phyloP scores from a whole-genome alignment of 2,329 filamentous ascomycete genomes.

The Elsinoe arachidis region DNA sequence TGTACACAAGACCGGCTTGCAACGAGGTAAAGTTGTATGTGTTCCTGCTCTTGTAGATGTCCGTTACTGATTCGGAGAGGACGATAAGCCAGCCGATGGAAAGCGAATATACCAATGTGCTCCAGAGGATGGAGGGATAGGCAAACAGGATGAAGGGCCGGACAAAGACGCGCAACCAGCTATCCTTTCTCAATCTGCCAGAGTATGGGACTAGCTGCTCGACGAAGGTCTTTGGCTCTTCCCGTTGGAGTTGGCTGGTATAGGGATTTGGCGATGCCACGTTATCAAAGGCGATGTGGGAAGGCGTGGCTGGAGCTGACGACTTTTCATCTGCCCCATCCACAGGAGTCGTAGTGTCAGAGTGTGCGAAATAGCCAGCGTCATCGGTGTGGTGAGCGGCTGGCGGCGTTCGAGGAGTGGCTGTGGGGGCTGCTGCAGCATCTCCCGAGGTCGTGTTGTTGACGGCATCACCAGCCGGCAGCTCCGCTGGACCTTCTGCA shows the following conservation, averaged over 20 bases:
- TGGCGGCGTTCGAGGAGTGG: background rate
- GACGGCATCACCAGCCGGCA: background rate
- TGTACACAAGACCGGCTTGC: conserved; percentile 76
- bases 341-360: background rate
- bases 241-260: conserved; percentile 59
- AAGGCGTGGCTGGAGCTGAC: conserved; percentile 8
- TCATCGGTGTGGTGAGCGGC: background rate
- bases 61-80: conserved; percentile 75
- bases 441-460: background rate
- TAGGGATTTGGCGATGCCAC: conserved; percentile 39
- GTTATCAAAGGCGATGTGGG: conserved; percentile 6
- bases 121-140: conserved; percentile 88
- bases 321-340: background rate
- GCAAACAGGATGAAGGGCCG: conserved; percentile 79
- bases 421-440: background rate
- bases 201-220: conserved; percentile 70
- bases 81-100: conserved; percentile 95
- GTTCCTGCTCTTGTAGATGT: conserved; percentile 62
- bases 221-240: conserved; percentile 60
- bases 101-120: conserved; percentile 71
- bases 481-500: background rate
- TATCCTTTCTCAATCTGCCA: conserved; percentile 68
- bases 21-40: conserved; percentile 75
- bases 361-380: background rate
- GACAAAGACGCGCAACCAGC: conserved; percentile 67